A percentile compares a stretch with the other conserved stretches of the same genome.
Evolutionary conservation across 73 alveolate genomes (phyloP).

Genomic region (Symbiodinium natans): DNA sequence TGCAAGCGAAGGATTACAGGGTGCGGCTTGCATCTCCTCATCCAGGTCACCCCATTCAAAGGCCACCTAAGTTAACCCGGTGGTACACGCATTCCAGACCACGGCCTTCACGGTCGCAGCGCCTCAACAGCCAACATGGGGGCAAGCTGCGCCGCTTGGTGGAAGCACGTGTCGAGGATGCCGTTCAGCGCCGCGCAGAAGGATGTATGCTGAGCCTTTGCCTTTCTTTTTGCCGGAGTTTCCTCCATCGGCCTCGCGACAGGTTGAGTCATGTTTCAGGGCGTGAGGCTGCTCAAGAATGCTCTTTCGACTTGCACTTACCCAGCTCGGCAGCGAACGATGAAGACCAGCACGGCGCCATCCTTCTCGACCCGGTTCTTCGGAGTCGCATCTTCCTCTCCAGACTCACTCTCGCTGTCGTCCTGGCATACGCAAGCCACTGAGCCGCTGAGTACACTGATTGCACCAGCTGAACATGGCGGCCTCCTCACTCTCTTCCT

Average conservation of each 20-base stretch:
- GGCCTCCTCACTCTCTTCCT: neutral
- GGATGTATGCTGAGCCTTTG: neutral
- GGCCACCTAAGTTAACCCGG: constrained; percentile 14
- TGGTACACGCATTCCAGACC: neutral
- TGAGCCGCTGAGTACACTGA: neutral
- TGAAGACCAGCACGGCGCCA: constrained; percentile 83
- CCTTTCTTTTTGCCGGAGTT: neutral
- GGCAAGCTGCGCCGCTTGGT: neutral
- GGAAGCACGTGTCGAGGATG: neutral
- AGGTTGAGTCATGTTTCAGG: neutral
- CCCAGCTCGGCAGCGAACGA: neutral
- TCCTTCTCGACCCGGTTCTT: constrained; percentile 20
- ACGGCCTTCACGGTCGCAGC: neutral
- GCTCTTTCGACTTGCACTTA: neutral
- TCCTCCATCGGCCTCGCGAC: neutral
- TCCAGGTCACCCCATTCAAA: constrained; percentile 91
- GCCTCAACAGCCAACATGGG: neutral
- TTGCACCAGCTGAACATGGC: neutral
- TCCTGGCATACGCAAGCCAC: no score
- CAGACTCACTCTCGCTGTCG: neutral
- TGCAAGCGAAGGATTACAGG: no score
- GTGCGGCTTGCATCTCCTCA: no score
- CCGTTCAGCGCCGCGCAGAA: neutral
- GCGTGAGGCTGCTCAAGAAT: neutral
- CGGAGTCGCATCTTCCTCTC: constrained; percentile 12